Percentiles rank a stretch among this genome's conserved stretches.
These are phyloP conservation scores for Trichoderma sp. DNA, from an alignment of 2,329 filamentous ascomycete genomes.

Conservation along the genomic window DNA sequence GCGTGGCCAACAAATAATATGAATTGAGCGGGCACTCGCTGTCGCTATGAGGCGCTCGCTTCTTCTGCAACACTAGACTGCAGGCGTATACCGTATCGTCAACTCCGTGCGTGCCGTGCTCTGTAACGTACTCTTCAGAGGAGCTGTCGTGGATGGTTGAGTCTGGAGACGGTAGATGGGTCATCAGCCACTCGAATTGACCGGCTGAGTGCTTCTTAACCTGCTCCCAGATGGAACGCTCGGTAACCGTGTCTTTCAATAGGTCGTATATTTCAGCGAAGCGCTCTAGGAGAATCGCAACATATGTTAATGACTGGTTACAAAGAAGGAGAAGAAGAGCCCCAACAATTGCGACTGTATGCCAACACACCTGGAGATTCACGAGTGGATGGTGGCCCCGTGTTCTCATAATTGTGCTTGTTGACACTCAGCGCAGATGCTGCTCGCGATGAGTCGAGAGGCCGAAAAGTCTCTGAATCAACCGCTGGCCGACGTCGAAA, in stretches of 20 bases:
- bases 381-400: not conserved
- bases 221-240: slow-evolving; percentile 39
- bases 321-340: slow-evolving; percentile 9
- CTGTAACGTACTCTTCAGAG: slow-evolving; percentile 12
- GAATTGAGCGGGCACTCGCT: slow-evolving; percentile 40
- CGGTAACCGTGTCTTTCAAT: slow-evolving; percentile 34
- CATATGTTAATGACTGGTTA: slow-evolving; percentile 18
- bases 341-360: slow-evolving; percentile 1
- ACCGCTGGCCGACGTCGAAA: slow-evolving; percentile 38
- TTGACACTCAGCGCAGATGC: slow-evolving; percentile 32
- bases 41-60: slow-evolving; percentile 31
- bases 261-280: slow-evolving; percentile 9
- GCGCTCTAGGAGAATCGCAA: slow-evolving; percentile 15
- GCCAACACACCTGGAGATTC: slow-evolving; percentile 26
- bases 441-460: slow-evolving; percentile 41
- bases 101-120: slow-evolving; percentile 24
- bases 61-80: slow-evolving; percentile 52
- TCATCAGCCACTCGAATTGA: slow-evolving; percentile 57
- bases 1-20: slow-evolving; percentile 55
- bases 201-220: slow-evolving; percentile 51
- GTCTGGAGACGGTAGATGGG: slow-evolving; percentile 41
- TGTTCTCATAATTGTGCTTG: slow-evolving; percentile 20
- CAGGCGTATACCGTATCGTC: slow-evolving; percentile 52
- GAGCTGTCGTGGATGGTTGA: slow-evolving; percentile 32
- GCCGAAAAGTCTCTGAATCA: slow-evolving; percentile 42